Evolutionary conservation across 2,329 filamentous ascomycete genomes (phyloP).

Genomic region (Botryotinia convoluta): DNA sequence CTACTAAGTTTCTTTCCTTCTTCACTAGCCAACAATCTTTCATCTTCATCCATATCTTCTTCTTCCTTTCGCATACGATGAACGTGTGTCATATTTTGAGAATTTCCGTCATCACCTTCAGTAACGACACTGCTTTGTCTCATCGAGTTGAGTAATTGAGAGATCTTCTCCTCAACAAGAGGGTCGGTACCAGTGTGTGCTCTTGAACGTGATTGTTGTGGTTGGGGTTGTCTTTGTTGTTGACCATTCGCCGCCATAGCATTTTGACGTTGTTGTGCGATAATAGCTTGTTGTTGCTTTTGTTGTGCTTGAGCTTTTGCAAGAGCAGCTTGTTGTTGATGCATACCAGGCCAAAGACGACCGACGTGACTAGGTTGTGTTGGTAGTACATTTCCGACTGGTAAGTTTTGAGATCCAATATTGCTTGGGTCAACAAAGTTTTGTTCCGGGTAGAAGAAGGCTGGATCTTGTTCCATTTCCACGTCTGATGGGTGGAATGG

Average conservation of each 20-base stretch:
- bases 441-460: conserved; percentile 61
- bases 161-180: conserved; percentile 87
- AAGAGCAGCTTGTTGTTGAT: conserved; percentile 80
- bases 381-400: conserved; percentile 45
- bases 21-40: conserved; percentile 88
- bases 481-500: conserved; percentile 60
- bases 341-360: conserved; percentile 88
- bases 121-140: conserved; percentile 61
- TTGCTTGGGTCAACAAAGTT: conserved; percentile 72
- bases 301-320: conserved; percentile 71
- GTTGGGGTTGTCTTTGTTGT: conserved; percentile 46
- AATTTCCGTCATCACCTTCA: conserved; percentile 49
- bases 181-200: conserved; percentile 54
- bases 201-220: conserved; percentile 37
- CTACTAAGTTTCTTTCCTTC: conserved; percentile 99
- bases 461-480: conserved; percentile 64
- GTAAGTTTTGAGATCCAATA: conserved; percentile 58
- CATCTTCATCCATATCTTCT: conserved; percentile 98
- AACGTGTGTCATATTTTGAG: conserved; percentile 58
- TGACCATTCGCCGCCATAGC: conserved; percentile 37
- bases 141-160: conserved; percentile 89
- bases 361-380: conserved; percentile 58
- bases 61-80: conserved; percentile 85
- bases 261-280: conserved; percentile 53
- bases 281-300: conserved; percentile 62